Evolutionary conservation across 495 filamentous ascomycete genomes (phyloP).

Genomic region (Aspergillus haitiensis): DNA sequence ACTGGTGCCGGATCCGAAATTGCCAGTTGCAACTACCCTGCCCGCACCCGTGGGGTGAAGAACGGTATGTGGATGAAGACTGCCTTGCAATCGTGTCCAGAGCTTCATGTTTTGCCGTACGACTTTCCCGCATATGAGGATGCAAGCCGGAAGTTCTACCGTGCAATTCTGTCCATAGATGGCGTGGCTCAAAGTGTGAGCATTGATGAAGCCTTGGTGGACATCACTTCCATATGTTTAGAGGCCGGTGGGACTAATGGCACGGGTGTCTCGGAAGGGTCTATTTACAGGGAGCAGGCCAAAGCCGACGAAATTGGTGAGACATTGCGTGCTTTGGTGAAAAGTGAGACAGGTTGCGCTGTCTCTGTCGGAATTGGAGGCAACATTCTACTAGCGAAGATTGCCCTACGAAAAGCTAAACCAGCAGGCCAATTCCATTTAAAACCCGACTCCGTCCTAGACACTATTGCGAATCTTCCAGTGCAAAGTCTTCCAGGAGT

Average conservation of each 20-base stretch:
- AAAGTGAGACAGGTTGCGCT: slow-evolving; percentile 72
- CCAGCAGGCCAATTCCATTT: slow-evolving; percentile 91
- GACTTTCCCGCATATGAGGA: slow-evolving; percentile 95
- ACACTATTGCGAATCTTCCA: slow-evolving; percentile 70
- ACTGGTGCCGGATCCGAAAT: slow-evolving; percentile 86
- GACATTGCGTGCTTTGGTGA: slow-evolving; percentile 64
- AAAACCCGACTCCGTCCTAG: slow-evolving; percentile 72
- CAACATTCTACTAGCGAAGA: slow-evolving; percentile 87
- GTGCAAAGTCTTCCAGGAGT: slow-evolving; percentile 86
- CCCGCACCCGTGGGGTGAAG: slow-evolving; percentile 79
- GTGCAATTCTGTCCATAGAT: slow-evolving; percentile 72
- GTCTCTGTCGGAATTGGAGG: slow-evolving; percentile 94
- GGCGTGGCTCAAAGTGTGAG: slow-evolving; percentile 93
- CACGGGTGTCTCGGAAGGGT: slow-evolving; percentile 65
- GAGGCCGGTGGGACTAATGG: slow-evolving; percentile 67
- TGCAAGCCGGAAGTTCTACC: slow-evolving; percentile 84
- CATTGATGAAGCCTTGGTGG: slow-evolving; percentile 88
- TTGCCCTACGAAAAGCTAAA: slow-evolving; percentile 89
- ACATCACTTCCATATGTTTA: slow-evolving; percentile 68
- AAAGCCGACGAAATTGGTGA: slow-evolving; percentile 74
- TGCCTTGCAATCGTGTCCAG: slow-evolving; percentile 78
- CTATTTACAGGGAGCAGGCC: slow-evolving; percentile 76
- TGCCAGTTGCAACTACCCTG: slow-evolving; percentile 94
- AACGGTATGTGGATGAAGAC: slow-evolving; percentile 99
- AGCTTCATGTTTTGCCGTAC: slow-evolving; percentile 83